Evolutionary conservation across 768 basidiomycete species (phyloP).

Genomic region (Wakefieldia striispora): DNA sequence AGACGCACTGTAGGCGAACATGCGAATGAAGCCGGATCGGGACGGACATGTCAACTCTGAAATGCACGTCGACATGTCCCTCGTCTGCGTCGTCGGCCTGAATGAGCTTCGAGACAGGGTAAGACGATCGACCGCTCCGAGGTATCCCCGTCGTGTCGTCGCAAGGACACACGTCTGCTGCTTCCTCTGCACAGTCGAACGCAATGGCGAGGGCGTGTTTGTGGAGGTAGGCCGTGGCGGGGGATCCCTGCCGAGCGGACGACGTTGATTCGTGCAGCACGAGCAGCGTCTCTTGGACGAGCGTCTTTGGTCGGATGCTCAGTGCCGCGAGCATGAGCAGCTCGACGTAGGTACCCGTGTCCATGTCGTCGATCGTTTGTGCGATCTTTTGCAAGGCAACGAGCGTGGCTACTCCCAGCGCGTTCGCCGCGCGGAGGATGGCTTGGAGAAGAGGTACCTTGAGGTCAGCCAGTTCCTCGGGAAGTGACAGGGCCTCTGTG

Average conservation of each 20-base stretch:
- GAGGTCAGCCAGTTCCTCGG: constrained; percentile 29
- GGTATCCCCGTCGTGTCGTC: constrained; percentile 54
- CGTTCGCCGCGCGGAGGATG: constrained; percentile 55
- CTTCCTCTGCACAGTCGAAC: constrained; percentile 67
- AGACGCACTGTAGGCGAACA: constrained; percentile 58
- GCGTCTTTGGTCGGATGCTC: constrained; percentile 48
- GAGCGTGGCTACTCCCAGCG: constrained; percentile 52
- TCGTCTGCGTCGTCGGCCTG: constrained; percentile 25
- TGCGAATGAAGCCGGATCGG: constrained; percentile 61
- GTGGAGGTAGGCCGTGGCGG: constrained; percentile 44
- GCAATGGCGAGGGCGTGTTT: constrained; percentile 55
- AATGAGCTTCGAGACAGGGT: constrained; percentile 26
- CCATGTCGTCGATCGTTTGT: constrained; percentile 40
- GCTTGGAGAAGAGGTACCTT: constrained; percentile 39
- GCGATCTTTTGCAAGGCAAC: constrained; percentile 58
- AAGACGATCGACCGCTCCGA: constrained; percentile 38
- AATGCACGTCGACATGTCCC: constrained; percentile 45
- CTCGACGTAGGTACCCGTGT: constrained; percentile 46
- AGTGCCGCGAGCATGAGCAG: constrained; percentile 50
- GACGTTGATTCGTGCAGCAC: constrained; percentile 52
- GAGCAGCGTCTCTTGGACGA: constrained; percentile 59
- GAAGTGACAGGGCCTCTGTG: constrained; percentile 34
- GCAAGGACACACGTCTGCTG: constrained; percentile 64
- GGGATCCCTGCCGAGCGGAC: constrained; percentile 17
- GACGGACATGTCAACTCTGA: constrained; percentile 53